Evolutionary conservation across 345 rosid species (phyloP).

Genomic region (Isatis tinctoria): DNA sequence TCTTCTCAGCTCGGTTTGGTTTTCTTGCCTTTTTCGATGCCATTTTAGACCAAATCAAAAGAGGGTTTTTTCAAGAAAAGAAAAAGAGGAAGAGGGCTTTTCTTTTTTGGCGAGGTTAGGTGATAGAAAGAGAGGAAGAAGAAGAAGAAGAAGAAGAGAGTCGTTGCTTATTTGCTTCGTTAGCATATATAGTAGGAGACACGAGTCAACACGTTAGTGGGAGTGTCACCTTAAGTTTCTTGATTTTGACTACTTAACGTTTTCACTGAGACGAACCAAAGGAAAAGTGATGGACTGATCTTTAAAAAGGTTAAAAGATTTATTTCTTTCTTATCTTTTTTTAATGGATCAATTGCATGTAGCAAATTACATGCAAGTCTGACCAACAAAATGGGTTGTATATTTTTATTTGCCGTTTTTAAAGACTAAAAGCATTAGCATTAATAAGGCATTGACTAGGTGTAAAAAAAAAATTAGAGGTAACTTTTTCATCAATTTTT

Average conservation of each 20-base stretch:
- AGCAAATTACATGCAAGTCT: background rate
- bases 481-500: background rate
- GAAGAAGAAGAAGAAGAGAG: conserved; percentile 14
- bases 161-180: conserved; percentile 12
- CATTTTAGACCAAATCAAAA: conserved; percentile 27
- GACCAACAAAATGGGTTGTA: background rate
- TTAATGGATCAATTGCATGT: background rate
- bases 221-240: conserved; percentile 20
- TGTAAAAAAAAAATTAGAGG: background rate
- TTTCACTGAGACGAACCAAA: conserved; percentile 23
- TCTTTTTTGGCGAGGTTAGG: background rate
- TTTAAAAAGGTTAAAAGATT: conserved; percentile 3
- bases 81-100: background rate
- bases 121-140: conserved; percentile 14
- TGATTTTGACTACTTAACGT: conserved; percentile 26
- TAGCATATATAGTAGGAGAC: conserved; percentile 16
- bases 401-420: conserved; percentile 1
- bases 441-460: background rate
- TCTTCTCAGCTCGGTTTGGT: conserved; percentile 17
- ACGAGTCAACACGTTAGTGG: conserved; percentile 21
- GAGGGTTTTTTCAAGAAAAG: background rate
- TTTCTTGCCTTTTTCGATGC: conserved; percentile 32
- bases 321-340: background rate
- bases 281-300: background rate
- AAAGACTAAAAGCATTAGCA: conserved; percentile 2